phyloP scores from a whole-genome alignment of 2,329 filamentous ascomycete species.

The Hymenoscyphus albidus region DNA sequence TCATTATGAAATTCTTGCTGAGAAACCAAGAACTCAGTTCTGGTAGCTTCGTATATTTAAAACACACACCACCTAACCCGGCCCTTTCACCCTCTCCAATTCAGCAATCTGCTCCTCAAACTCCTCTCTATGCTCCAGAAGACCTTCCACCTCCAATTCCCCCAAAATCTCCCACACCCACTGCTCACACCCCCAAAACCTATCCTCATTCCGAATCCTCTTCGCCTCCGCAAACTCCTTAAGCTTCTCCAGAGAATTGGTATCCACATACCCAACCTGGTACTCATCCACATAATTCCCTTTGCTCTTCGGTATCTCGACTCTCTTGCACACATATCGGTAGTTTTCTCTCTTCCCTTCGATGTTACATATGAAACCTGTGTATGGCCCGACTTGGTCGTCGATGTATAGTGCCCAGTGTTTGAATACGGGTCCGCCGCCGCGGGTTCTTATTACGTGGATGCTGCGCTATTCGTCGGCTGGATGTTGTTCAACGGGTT shows the following conservation, averaged over 20 bases:
- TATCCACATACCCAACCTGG: neutral
- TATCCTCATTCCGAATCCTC: neutral
- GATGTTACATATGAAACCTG: neutral
- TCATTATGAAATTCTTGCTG: too few relatives aligned
- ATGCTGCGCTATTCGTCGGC: neutral
- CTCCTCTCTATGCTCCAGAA: neutral
- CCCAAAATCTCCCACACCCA: neutral
- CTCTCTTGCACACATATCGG: neutral
- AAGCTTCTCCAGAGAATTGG: neutral
- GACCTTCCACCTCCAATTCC: neutral
- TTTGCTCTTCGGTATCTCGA: too few relatives aligned
- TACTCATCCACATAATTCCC: neutral
- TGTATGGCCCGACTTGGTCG: too few relatives aligned
- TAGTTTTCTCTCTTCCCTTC: neutral
- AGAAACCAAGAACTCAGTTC: too few relatives aligned
- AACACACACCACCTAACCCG: neutral
- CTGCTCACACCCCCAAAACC: neutral
- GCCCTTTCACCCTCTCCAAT: neutral
- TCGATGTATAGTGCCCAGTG: neutral
- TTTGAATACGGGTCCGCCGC: neutral
- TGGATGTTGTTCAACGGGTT: neutral
- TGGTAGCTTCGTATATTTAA: too few relatives aligned
- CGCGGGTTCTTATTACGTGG: neutral
- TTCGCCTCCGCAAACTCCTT: neutral
- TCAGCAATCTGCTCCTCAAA: slow-evolving; percentile 1